Conservation (phyloP, 2,329 filamentous ascomycete genomes). For the Penicillium sp. region DNA sequence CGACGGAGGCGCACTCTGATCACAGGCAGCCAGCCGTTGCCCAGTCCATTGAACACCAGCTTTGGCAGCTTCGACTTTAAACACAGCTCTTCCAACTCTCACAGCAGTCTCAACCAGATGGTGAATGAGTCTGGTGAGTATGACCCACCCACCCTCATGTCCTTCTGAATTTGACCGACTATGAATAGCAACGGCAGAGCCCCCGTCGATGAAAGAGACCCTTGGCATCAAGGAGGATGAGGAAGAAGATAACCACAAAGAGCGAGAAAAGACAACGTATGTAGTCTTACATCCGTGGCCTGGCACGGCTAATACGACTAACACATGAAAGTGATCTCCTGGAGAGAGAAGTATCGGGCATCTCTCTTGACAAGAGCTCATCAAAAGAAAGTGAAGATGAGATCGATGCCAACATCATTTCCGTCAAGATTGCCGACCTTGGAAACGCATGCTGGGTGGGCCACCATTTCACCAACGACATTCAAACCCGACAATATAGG, state of each 20-base stretch:
- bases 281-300: constrained; percentile 31
- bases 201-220: constrained; percentile 55
- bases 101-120: constrained; percentile 77
- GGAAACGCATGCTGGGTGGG: constrained; percentile 99
- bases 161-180: constrained; percentile 37
- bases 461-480: constrained; percentile 99
- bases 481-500: constrained; percentile 94
- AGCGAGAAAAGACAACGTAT: constrained; percentile 91
- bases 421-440: constrained; percentile 97
- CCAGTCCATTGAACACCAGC: constrained; percentile 86
- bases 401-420: constrained; percentile 67
- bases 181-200: constrained; percentile 40
- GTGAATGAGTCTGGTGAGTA: constrained; percentile 67
- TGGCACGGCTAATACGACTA: constrained; percentile 15
- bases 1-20: constrained; percentile 88
- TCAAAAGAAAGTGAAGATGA: constrained; percentile 29
- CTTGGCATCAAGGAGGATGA: constrained; percentile 54
- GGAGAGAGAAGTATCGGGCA: constrained; percentile 88
- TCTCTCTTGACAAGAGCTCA: constrained; percentile 77
- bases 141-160: constrained; percentile 6
- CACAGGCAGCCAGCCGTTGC: constrained; percentile 92
- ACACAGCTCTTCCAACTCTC: constrained; percentile 59
- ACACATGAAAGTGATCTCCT: constrained; percentile 66
- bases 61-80: constrained; percentile 72
- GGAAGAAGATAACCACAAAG: constrained; percentile 65